Evolutionary conservation across 2,329 filamentous ascomycete species (phyloP).

Genomic region (Alternaria arborescens): DNA sequence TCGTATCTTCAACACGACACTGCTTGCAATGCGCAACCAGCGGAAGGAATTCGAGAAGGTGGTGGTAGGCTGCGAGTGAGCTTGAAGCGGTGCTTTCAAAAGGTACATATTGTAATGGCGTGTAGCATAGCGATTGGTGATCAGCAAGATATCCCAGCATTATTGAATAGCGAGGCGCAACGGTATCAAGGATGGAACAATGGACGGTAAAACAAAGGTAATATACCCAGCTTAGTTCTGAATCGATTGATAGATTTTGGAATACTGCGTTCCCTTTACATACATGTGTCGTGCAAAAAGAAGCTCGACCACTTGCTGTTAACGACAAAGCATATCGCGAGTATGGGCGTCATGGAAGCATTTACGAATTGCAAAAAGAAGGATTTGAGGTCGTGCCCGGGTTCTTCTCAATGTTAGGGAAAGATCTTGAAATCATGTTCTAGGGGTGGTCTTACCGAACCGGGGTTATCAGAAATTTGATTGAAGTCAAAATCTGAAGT

Average conservation of each 20-base stretch:
- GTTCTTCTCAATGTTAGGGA: constrained; percentile 21
- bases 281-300: background rate
- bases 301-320: background rate
- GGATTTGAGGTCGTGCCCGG: constrained; percentile 21
- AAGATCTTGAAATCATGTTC: background rate
- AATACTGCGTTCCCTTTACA: no score
- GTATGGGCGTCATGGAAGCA: background rate
- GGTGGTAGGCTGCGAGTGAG: constrained; percentile 17
- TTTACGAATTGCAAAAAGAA: background rate
- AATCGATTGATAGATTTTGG: background rate
- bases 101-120: background rate
- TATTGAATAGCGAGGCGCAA: constrained; percentile 20
- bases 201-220: background rate
- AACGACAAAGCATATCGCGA: background rate
- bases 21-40: constrained; percentile 54
- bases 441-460: constrained; percentile 22
- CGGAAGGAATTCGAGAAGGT: constrained; percentile 20
- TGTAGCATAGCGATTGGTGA: background rate
- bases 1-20: constrained; percentile 47
- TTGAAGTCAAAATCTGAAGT: constrained; percentile 35
- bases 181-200: background rate
- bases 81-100: background rate
- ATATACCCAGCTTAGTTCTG: background rate
- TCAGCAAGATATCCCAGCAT: constrained; percentile 7
- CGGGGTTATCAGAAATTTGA: constrained; percentile 35